Conservation (phyloP, 2,329 filamentous ascomycete species). For the Calonectria fujianensis region DNA sequence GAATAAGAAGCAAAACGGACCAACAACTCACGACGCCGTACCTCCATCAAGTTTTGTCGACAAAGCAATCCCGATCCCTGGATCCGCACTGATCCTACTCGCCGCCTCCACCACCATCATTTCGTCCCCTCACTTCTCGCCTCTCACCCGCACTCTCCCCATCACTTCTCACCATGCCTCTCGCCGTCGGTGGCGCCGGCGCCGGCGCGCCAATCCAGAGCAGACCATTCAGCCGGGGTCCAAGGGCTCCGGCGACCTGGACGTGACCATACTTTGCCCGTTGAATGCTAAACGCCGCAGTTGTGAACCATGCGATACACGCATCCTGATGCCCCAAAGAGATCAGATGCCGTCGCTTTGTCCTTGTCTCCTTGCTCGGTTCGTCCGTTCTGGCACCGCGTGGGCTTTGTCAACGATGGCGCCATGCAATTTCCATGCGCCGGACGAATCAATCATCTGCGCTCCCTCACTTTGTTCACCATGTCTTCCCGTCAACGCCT, state of each 20-base stretch:
- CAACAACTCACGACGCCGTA: slow-evolving; percentile 7
- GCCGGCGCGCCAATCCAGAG: slow-evolving; percentile 11
- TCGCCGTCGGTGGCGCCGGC: slow-evolving; percentile 22
- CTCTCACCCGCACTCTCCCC: slow-evolving; percentile 1
- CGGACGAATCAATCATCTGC: slow-evolving; percentile 22
- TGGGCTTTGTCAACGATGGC: slow-evolving; percentile 19
- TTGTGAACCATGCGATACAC: slow-evolving; percentile 14
- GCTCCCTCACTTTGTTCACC: neutral
- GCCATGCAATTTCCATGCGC: slow-evolving; percentile 34
- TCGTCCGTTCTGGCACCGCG: neutral
- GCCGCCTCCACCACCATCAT: slow-evolving; percentile 9
- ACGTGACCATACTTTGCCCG: slow-evolving; percentile 12
- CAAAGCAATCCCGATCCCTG: slow-evolving; percentile 18
- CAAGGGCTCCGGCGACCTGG: neutral
- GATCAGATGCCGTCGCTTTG: slow-evolving; percentile 14
- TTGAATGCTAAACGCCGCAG: slow-evolving; percentile 30
- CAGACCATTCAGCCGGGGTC: slow-evolving; percentile 16
- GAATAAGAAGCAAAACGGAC: slow-evolving; percentile 1
- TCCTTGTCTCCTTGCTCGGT: neutral
- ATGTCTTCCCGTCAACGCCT: slow-evolving; percentile 30
- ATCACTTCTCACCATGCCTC: slow-evolving; percentile 11
- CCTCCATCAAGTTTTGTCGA: slow-evolving; percentile 23
- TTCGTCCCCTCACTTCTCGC: slow-evolving; percentile 8
- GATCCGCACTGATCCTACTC: slow-evolving; percentile 15
- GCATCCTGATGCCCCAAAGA: slow-evolving; percentile 17